Evolutionary conservation across 192 early-diverging fungal species (phyloP), one percentile per base, ranked within the genome.

Genomic region (Gonapodya prolifera): DNA sequence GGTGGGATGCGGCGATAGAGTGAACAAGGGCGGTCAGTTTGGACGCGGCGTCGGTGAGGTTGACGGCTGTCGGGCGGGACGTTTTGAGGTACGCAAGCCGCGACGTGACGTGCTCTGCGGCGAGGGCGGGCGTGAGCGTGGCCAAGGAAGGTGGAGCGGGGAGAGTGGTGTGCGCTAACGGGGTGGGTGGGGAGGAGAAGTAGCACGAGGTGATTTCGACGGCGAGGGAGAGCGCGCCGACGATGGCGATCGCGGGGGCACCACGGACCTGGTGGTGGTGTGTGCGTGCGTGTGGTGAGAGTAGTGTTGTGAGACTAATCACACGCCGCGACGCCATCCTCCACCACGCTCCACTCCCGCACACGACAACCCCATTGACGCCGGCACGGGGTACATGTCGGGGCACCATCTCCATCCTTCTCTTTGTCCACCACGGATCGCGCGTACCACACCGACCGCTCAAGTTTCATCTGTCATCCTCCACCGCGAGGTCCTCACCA

Each of bases 191-290:
- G 23, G 45, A 23, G 45, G 45, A 61, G 45, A 61, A 61, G 45
- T 61, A 61, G 23, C 23, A 16, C 23, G 45, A 61, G 45, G 28
- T 30, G 71, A 94, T 81, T 74, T 97, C 95, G 0, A 95, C 94
- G 0, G 94, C 95, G 2, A 98, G 87, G 0, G 94, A 89, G 1
- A 97, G 86, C 0, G 94, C 94, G 1, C 96, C 97, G 29, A 98
- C 95, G 75, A 99, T 96, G 78, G 95, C 97, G 77, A 99, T 99
- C 18, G 97, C 97, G 2, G 97, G 97, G 1, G 97, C 96, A 17
- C 93, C 93, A 71, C 92, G 87, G 1, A 90, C 89, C 18, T 69
- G 0, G 1, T 81, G 2, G 2, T 73, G 18, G 8, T 13, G 71
- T 73, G 45, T 8, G 45, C 23, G 45, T 16, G 45, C 23, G 45